Conservation (phyloP, 805 yeast species). For the Pachysolen tannophilus region DNA sequence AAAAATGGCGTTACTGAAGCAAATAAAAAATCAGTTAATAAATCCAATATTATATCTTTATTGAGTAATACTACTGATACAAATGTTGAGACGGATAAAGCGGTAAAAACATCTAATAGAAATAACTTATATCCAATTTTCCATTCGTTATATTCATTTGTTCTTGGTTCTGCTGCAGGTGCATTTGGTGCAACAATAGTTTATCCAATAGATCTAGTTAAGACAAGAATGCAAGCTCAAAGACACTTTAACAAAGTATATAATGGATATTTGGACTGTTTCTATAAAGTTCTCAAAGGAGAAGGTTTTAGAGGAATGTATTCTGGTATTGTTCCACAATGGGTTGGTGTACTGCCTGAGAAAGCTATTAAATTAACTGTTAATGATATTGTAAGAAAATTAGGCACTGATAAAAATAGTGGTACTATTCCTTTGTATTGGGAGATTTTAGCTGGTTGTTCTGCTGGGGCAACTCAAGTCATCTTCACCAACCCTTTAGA, state of each 20-base stretch:
- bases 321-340: conserved; percentile 89
- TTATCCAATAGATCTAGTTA: conserved; percentile 92
- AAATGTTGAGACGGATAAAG: conserved; percentile 25
- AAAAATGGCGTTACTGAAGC: conserved; percentile 18
- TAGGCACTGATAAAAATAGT: conserved; percentile 44
- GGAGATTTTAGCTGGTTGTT: conserved; percentile 84
- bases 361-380: conserved; percentile 95
- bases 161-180: conserved; percentile 92
- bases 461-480: conserved; percentile 96
- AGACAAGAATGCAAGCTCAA: conserved; percentile 97
- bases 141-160: conserved; percentile 80
- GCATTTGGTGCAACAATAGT: conserved; percentile 98
- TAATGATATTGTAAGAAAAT: conserved; percentile 77
- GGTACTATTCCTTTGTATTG: conserved; percentile 44
- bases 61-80: conserved; percentile 27
- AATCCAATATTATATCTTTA: conserved; percentile 16
- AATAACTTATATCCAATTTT: conserved; percentile 52
- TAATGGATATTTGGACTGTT: conserved; percentile 79
- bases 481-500: conserved; percentile 94
- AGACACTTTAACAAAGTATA: conserved; percentile 62
- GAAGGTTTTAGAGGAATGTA: conserved; percentile 86
- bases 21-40: conserved; percentile 35
- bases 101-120: no score
- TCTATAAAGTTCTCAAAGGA: conserved; percentile 59
- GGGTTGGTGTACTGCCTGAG: conserved; percentile 97